Base-by-base conservation (phyloP, 768 basidiomycete genomes). In the Lactarius vividus region DNA sequence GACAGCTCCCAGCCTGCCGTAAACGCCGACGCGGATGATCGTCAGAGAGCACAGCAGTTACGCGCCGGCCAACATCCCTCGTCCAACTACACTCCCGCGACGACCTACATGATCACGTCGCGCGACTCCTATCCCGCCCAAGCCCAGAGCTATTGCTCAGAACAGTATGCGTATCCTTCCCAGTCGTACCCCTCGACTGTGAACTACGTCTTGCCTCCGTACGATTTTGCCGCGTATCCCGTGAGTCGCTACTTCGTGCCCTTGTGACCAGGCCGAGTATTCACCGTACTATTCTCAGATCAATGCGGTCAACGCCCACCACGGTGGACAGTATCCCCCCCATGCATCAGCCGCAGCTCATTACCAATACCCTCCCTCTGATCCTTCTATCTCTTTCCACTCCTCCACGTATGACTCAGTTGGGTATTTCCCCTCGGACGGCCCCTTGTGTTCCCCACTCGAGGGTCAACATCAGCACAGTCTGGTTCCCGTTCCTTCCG, bases 151-250 rank as follows among this genome's bases (percentile, higher is more conserved):
- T 44, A 64, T 20, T 67, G 39, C 20, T 15, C 66, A 15, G 56
- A 28, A 10, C 66, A 60, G 15, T 57, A 49, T 33, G 15, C n/a
- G 23, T 66, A 69, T 31, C 39, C 44, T 42, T n/a, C 57, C 1
- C 64, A 66, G 42, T 31, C 44, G 31, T 54, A 58, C 35, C 5
- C 42, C 9, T 7, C 57, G 9, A 13, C 3, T 20, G 65, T 56
- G n/a, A 69, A 69, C 46, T 69, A 67, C 28, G 39, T 44, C 3
- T 3, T 18, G 11, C 61, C 68, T 23, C 68, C 62, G 3, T 69
- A 57, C 26, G 68, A 69, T 57, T 61, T 69, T 15, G 65, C 59
- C 15, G 68, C 57, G 29, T 69, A 68, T 29, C 68, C 65, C n/a
- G 68, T 69, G 42, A 40, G 65, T 40, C 23, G 11, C 26, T 13